Evolutionary conservation across 2,329 filamentous ascomycete genomes (phyloP).

Genomic region (Phyllosticta paracitricarpa): DNA sequence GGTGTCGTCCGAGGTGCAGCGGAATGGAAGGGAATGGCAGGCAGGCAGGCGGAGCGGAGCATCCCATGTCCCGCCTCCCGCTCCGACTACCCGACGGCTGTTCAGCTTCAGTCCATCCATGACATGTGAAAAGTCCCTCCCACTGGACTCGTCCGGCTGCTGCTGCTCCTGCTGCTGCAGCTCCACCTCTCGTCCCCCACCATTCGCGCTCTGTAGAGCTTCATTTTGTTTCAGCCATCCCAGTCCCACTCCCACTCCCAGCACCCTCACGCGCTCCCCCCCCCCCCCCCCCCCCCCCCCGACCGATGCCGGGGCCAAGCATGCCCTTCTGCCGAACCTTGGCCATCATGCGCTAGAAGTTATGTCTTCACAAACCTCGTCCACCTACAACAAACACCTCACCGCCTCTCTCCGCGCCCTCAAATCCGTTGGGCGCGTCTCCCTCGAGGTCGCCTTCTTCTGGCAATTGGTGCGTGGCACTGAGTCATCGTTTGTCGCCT

Average conservation of each 20-base stretch:
- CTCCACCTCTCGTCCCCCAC: background rate
- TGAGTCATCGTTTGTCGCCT: background rate
- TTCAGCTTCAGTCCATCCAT: background rate
- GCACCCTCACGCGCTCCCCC: too few relatives aligned
- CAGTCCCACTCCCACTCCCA: background rate
- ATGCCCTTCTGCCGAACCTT: background rate
- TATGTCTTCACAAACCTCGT: constrained; percentile 1
- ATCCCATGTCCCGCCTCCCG: background rate
- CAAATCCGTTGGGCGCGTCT: constrained; percentile 22
- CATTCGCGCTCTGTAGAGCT: background rate
- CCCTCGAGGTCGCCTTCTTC: constrained; percentile 30
- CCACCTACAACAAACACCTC: background rate
- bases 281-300: background rate
- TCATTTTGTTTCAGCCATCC: background rate
- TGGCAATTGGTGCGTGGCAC: constrained; percentile 28
- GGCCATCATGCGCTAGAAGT: constrained; percentile 5
- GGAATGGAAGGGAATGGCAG: background rate
- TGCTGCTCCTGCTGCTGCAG: too few relatives aligned
- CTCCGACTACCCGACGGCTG: background rate
- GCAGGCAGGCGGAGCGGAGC: background rate
- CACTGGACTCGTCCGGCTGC: too few relatives aligned
- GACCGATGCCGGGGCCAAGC: constrained; percentile 5
- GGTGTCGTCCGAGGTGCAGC: background rate
- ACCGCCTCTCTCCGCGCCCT: constrained; percentile 14
- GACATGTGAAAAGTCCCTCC: constrained; percentile 5